Percentiles rank a stretch among this genome's conserved stretches.
Conservation (phyloP, 257 asterid genomes). For the Scutellaria galericulata region DNA sequence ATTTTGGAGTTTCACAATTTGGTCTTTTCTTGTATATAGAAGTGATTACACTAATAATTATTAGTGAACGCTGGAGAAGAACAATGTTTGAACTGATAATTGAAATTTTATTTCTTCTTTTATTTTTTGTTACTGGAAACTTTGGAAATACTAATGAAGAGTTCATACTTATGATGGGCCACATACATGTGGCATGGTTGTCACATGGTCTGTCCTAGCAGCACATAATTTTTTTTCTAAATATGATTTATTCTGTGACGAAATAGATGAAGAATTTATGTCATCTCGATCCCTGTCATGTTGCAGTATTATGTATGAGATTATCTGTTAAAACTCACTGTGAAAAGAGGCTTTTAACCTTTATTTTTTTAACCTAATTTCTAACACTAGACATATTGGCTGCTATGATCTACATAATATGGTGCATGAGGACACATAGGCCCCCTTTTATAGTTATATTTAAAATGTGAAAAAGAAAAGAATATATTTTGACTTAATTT, state of each 20-base stretch:
- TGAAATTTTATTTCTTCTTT: background rate
- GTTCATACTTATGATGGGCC: too few relatives aligned
- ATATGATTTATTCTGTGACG: background rate
- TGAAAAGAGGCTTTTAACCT: too few relatives aligned
- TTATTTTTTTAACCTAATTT: too few relatives aligned
- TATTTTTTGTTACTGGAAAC: background rate
- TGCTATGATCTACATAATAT: background rate
- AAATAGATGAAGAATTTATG: slow-evolving; percentile 9
- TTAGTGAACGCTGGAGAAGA: slow-evolving; percentile 1
- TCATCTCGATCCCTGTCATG: slow-evolving; percentile 5
- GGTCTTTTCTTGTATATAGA: slow-evolving; percentile 28
- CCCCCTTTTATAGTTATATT: background rate
- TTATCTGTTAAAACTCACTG: too few relatives aligned
- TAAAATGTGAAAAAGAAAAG: too few relatives aligned
- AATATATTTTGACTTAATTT: too few relatives aligned
- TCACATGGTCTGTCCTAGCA: slow-evolving; percentile 28
- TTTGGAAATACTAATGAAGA: too few relatives aligned
- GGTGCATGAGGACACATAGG: background rate
- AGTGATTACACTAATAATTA: background rate
- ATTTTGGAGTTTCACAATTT: slow-evolving; percentile 26
- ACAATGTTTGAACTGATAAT: background rate
- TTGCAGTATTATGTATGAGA: too few relatives aligned
- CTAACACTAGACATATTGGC: too few relatives aligned
- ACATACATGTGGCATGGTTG: slow-evolving; percentile 1
- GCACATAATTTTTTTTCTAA: background rate